Evolutionary conservation across 768 basidiomycete species (phyloP).

Genomic region (Gelatoporia subvermispora): DNA sequence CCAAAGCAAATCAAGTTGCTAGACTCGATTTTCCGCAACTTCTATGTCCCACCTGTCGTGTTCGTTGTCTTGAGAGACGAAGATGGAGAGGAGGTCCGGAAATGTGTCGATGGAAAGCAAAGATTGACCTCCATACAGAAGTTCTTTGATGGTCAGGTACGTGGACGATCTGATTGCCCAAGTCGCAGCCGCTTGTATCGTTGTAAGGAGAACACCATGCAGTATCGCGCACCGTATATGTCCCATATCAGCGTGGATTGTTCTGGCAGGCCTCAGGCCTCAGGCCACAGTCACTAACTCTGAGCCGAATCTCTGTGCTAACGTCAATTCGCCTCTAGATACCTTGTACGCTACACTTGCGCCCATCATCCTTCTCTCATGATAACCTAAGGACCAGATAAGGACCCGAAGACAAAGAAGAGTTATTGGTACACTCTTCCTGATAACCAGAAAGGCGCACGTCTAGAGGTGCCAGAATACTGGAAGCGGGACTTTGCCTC

Average conservation of each 20-base stretch:
- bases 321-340: conserved; percentile 34
- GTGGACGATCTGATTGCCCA: too few species aligned
- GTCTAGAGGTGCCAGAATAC: conserved; percentile 47
- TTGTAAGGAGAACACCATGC: too few species aligned
- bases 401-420: conserved; percentile 52
- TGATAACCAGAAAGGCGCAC: conserved; percentile 36
- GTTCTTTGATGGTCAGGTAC: conserved; percentile 43
- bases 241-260: too few species aligned
- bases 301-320: too few species aligned
- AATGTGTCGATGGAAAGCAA: conserved; percentile 53
- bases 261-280: too few species aligned
- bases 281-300: too few species aligned
- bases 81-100: conserved; percentile 34
- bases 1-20: conserved; percentile 55
- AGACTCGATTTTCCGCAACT: conserved; percentile 50
- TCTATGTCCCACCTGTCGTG: conserved; percentile 47
- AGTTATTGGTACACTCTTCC: conserved; percentile 58
- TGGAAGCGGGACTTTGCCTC: conserved; percentile 47
- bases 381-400: conserved; percentile 38
- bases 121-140: conserved; percentile 42
- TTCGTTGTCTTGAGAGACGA: conserved; percentile 38
- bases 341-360: conserved; percentile 38
- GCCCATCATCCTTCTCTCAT: conserved; percentile 13
- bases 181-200: too few species aligned
- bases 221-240: too few species aligned